A percentile compares a stretch with the other conserved stretches of the same genome.
Conservation (phyloP, 2,329 filamentous ascomycete genomes). For the Arthroderma sp. region DNA sequence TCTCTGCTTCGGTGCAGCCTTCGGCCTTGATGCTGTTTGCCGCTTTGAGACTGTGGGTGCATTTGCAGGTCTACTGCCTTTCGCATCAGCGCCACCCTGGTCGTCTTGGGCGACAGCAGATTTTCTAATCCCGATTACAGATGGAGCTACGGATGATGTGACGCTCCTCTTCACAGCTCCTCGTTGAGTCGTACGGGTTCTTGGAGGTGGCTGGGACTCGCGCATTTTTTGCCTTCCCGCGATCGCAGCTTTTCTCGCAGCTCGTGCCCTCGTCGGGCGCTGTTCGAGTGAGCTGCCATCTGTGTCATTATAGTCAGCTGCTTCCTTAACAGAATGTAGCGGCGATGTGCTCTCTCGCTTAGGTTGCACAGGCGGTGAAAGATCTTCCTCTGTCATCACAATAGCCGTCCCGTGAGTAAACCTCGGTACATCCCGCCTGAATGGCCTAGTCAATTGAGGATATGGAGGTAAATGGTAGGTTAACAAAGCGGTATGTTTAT, state of each 20-base stretch:
- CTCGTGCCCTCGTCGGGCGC: too few relatives aligned
- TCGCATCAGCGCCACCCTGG: too few relatives aligned
- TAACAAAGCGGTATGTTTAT: not conserved
- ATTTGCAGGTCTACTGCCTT: too few relatives aligned
- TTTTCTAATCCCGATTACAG: too few relatives aligned
- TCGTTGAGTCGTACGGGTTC: not conserved
- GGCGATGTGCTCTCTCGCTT: not conserved
- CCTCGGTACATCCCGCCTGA: not conserved
- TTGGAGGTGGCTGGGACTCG: not conserved
- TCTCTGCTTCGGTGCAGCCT: not conserved
- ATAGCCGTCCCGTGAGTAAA: too few relatives aligned
- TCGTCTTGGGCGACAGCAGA: too few relatives aligned
- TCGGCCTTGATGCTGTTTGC: not conserved
- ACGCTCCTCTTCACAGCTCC: not conserved
- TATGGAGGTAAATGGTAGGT: not conserved
- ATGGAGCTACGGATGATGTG: not conserved
- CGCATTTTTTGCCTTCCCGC: not conserved
- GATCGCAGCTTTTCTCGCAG: conserved; percentile 1
- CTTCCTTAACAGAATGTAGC: conserved; percentile 1
- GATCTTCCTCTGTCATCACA: too few relatives aligned
- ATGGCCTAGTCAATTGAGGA: conserved; percentile 7
- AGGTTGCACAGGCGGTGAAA: too few relatives aligned
- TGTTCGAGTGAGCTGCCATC: too few relatives aligned
- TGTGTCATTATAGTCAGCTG: too few relatives aligned
- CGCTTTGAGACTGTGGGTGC: not conserved